Evolutionary conservation across 2,329 filamentous ascomycete genomes (phyloP).

Genomic region (Cladophialophora yegresii): DNA sequence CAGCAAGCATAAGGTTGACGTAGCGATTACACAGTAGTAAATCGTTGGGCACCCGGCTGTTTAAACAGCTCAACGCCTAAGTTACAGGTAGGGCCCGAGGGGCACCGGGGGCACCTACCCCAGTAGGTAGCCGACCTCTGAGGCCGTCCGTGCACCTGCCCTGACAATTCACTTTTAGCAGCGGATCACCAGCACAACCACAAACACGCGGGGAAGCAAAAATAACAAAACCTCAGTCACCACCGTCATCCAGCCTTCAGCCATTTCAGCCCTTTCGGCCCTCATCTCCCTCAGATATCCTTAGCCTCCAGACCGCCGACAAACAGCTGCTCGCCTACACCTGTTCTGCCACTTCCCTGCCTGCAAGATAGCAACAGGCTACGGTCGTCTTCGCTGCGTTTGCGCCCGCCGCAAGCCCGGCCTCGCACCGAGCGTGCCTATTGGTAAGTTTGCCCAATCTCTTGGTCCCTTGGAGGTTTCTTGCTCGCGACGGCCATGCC

Average conservation of each 20-base stretch:
- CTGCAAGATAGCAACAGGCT: neutral
- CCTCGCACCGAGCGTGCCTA: constrained; percentile 4
- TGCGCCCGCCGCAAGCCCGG: neutral
- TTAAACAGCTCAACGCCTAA: neutral
- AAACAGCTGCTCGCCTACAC: neutral
- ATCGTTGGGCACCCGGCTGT: neutral
- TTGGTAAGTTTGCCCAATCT: constrained; percentile 6
- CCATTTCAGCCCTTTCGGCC: neutral
- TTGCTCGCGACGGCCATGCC: neutral
- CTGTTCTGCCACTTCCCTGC: neutral
- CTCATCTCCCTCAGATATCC: constrained; percentile 1
- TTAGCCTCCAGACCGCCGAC: neutral
- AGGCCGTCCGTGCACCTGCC: neutral
- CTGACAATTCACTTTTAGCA: neutral
- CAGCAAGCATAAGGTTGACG: neutral
- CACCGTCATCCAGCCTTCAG: neutral
- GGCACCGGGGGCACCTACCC: neutral
- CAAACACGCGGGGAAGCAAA: neutral
- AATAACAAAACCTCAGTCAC: neutral
- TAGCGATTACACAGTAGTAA: too few relatives aligned
- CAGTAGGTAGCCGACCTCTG: neutral
- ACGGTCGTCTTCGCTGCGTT: neutral
- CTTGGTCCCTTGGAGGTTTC: neutral
- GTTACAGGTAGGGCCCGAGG: neutral
- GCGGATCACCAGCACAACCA: neutral